Conservation (phyloP, 2,329 filamentous ascomycete species). For the Emergomyces orientalis region DNA sequence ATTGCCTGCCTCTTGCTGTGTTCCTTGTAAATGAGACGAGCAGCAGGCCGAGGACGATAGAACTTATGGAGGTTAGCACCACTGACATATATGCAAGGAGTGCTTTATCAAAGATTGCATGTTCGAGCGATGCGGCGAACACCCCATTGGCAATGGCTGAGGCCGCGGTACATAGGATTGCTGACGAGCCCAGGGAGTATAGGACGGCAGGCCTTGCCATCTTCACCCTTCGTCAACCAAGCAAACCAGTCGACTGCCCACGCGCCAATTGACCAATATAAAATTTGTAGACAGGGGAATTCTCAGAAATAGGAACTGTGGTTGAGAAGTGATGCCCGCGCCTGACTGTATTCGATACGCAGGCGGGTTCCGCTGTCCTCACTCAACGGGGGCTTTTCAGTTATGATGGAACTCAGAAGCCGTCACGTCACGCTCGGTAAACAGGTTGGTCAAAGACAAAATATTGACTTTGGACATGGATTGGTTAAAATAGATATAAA, state of each 20-base stretch:
- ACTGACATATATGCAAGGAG: constrained; percentile 3
- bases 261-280: neutral
- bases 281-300: neutral
- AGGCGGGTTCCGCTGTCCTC: neutral
- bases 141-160: constrained; percentile 7
- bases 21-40: constrained; percentile 4
- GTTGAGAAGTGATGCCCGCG: neutral
- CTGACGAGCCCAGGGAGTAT: constrained; percentile 2
- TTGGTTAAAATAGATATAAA: neutral
- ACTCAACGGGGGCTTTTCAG: neutral
- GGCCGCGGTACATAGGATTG: constrained; percentile 3
- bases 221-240: constrained; percentile 4
- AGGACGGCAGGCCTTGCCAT: constrained; percentile 1
- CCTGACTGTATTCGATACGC: neutral
- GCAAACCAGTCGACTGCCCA: neutral
- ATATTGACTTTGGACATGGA: neutral
- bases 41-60: constrained; percentile 5
- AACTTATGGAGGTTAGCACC: constrained; percentile 5
- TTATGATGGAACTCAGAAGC: neutral
- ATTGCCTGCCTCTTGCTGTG: neutral
- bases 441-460: neutral
- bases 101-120: neutral
- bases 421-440: neutral
- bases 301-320: neutral
- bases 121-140: constrained; percentile 7